Evolutionary conservation across 2,329 filamentous ascomycete genomes (phyloP).

Genomic region (Colletotrichum destructivum): DNA sequence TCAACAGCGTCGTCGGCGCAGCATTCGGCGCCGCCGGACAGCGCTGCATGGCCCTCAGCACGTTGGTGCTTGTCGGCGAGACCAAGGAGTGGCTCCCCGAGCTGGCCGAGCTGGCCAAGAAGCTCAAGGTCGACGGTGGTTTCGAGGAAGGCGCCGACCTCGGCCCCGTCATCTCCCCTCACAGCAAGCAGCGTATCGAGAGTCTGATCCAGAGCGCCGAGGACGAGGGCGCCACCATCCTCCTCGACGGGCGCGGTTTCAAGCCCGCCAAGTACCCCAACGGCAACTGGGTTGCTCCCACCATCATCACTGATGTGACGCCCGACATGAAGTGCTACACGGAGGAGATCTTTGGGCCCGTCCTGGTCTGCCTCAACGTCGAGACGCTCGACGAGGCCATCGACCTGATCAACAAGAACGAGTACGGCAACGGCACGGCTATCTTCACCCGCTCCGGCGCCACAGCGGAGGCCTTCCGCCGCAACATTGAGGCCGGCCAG

Average conservation of each 20-base stretch:
- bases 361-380: conserved; percentile 85
- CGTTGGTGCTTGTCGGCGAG: conserved; percentile 86
- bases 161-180: conserved; percentile 84
- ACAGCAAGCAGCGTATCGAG: conserved; percentile 86
- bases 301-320: conserved; percentile 86
- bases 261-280: conserved; percentile 85
- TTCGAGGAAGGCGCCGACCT: conserved; percentile 87
- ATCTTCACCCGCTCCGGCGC: conserved; percentile 87
- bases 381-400: conserved; percentile 85
- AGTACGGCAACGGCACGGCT: conserved; percentile 89
- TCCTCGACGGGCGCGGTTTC: conserved; percentile 85
- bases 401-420: conserved; percentile 85
- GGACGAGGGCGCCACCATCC: conserved; percentile 84
- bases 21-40: conserved; percentile 90
- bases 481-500: conserved; percentile 87
- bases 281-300: conserved; percentile 89
- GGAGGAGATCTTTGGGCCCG: conserved; percentile 89
- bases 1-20: conserved; percentile 87
- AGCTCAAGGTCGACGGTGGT: conserved; percentile 82
- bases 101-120: conserved; percentile 81
- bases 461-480: conserved; percentile 84
- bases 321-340: conserved; percentile 87
- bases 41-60: conserved; percentile 89
- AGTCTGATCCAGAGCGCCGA: conserved; percentile 82
- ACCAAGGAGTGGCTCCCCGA: conserved; percentile 87